Percentiles rank a stretch among this genome's conserved stretches.
These are phyloP conservation scores for Cucurbitaria berberidis DNA, from an alignment of 2,329 filamentous ascomycete genomes.

Conservation along the genomic window DNA sequence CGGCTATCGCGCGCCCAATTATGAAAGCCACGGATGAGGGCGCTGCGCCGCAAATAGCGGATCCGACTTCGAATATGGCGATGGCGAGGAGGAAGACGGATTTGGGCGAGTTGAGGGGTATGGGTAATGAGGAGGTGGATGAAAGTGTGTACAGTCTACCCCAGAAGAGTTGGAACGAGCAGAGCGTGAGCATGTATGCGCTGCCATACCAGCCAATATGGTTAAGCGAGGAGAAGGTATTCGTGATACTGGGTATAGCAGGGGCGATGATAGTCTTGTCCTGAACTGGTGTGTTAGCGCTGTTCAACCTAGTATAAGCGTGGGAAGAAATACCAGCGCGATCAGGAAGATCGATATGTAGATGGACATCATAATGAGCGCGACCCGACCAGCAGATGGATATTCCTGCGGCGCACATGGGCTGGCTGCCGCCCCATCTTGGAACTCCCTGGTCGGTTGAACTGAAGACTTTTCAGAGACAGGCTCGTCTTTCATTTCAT, in stretches of 20 bases:
- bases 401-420: background rate
- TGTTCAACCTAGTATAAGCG: background rate
- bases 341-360: background rate
- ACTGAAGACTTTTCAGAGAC: background rate
- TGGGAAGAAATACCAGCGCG: too few species aligned
- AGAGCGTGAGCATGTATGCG: background rate
- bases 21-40: slow-evolving; percentile 17
- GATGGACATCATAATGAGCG: background rate
- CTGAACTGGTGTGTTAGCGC: background rate
- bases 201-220: slow-evolving; percentile 20
- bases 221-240: slow-evolving; percentile 19
- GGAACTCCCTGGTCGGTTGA: background rate
- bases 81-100: slow-evolving; percentile 11
- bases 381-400: background rate
- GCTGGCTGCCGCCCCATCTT: background rate
- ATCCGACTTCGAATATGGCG: slow-evolving; percentile 19
- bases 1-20: slow-evolving; percentile 18
- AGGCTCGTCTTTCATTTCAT: background rate
- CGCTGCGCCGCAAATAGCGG: slow-evolving; percentile 21
- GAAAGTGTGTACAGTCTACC: background rate
- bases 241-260: slow-evolving; percentile 20
- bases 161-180: slow-evolving; percentile 6
- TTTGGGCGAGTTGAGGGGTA: background rate
- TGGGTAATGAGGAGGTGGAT: background rate
- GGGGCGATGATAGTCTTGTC: background rate